Evolutionary conservation across 140 eudicot species (phyloP).

Genomic region (Ambrosia hybrid): DNA sequence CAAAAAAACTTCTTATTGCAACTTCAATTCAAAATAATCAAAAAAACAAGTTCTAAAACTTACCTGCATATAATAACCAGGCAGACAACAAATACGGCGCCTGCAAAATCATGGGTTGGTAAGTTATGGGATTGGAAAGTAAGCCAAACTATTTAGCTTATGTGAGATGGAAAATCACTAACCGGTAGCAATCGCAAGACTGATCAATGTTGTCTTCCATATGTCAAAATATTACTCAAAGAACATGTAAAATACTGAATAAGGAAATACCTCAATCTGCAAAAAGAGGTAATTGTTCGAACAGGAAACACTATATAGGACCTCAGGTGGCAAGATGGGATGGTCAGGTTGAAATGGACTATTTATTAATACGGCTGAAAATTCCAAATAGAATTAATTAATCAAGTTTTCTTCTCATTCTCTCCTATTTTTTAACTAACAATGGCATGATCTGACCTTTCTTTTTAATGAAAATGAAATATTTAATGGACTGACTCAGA

Average conservation of each 20-base stretch:
- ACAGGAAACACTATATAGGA: not conserved
- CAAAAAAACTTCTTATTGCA: not conserved
- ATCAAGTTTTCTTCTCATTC: too few species aligned
- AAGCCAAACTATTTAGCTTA: slow-evolving; percentile 3
- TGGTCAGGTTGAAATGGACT: not conserved
- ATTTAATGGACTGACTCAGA: too few species aligned
- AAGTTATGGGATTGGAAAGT: slow-evolving; percentile 7
- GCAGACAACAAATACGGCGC: slow-evolving; percentile 90
- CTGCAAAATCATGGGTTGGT: slow-evolving; percentile 43
- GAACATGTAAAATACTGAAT: slow-evolving; percentile 89
- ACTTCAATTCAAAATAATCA: not conserved
- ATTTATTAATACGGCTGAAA: not conserved
- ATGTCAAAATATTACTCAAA: slow-evolving; percentile 95
- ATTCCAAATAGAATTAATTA: too few species aligned
- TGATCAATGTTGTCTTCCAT: slow-evolving; percentile 91
- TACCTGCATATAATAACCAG: slow-evolving; percentile 83
- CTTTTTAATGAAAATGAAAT: too few species aligned
- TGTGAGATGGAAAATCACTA: slow-evolving; percentile 24
- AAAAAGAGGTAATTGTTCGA: slow-evolving; percentile 20
- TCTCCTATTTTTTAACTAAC: too few species aligned
- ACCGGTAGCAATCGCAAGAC: slow-evolving; percentile 89
- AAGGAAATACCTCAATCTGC: slow-evolving; percentile 94
- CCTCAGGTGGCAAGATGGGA: not conserved
- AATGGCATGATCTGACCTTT: too few species aligned
- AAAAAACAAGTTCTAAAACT: slow-evolving; percentile 16